These are phyloP conservation scores for Acacia melanoxylon DNA, from an alignment of 306 rosid genomes.

Conservation along the genomic window DNA sequence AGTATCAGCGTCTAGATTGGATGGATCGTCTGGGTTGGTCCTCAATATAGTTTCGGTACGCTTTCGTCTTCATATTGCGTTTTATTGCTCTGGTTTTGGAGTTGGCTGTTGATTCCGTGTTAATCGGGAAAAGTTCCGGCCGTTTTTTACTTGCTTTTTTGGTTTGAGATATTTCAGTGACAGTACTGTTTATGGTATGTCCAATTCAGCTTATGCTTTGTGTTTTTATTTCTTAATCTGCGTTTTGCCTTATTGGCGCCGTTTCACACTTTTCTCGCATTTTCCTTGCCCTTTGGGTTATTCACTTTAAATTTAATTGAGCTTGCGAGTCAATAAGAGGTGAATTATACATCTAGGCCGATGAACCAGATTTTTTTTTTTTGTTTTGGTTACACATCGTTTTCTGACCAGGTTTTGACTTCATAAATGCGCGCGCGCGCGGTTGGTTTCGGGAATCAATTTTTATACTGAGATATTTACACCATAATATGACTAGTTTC, in stretches of 20 bases:
- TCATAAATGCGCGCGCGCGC: not conserved
- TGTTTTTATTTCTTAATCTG: slow-evolving; percentile 32
- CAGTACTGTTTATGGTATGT: slow-evolving; percentile 43
- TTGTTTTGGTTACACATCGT: slow-evolving; percentile 14
- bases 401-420: slow-evolving; percentile 18
- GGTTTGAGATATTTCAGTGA: slow-evolving; percentile 21
- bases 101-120: slow-evolving; percentile 16
- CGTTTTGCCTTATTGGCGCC: slow-evolving; percentile 31
- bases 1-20: slow-evolving; percentile 28
- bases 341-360: slow-evolving; percentile 15
- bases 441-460: slow-evolving; percentile 15
- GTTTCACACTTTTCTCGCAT: slow-evolving; percentile 2
- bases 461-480: slow-evolving; percentile 27
- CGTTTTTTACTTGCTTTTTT: slow-evolving; percentile 19
- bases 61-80: not conserved
- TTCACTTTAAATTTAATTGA: not conserved
- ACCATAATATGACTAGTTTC: not conserved
- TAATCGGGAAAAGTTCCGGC: not conserved
- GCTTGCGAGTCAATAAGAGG: slow-evolving; percentile 7
- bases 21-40: not conserved
- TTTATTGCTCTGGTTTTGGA: slow-evolving; percentile 3
- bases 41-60: not conserved
- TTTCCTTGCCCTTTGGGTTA: slow-evolving; percentile 24
- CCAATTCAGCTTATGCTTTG: slow-evolving; percentile 38
- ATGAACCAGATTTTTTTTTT: slow-evolving; percentile 26